These are phyloP conservation scores for Hura crepitans DNA, from an alignment of 441 rosid genomes.

Conservation along the genomic window DNA sequence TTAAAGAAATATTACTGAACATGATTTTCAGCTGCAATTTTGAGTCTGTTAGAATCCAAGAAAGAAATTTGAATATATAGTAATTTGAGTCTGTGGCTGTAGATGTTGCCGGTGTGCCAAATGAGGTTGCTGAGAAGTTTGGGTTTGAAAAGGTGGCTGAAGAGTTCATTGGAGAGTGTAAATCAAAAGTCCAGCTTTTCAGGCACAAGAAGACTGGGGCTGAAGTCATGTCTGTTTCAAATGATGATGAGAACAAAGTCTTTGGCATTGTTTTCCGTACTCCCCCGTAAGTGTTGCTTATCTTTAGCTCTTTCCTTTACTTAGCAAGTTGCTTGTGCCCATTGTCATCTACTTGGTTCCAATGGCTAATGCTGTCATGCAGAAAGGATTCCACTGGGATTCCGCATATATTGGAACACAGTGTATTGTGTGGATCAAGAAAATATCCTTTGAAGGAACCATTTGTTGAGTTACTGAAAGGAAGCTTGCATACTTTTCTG, in stretches of 20 bases:
- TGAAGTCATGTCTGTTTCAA: constrained; percentile 76
- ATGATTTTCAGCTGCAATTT: too few relatives aligned
- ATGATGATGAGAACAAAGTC: constrained; percentile 91
- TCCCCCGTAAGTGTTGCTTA: constrained; percentile 62
- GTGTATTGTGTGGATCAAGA: constrained; percentile 94
- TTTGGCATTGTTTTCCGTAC: constrained; percentile 88
- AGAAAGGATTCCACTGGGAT: constrained; percentile 95
- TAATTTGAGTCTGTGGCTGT: constrained; percentile 19
- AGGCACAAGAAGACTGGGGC: constrained; percentile 84
- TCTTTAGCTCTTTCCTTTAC: constrained; percentile 4
- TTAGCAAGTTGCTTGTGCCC: constrained; percentile 4
- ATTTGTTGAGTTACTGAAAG: constrained; percentile 85
- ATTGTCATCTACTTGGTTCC: constrained; percentile 7
- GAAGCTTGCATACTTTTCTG: constrained; percentile 84
- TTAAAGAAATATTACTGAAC: too few relatives aligned
- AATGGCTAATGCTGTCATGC: constrained; percentile 39
- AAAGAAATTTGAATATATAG: neutral
- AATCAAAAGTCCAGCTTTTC: constrained; percentile 70
- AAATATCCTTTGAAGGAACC: constrained; percentile 97
- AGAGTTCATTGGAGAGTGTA: constrained; percentile 73
- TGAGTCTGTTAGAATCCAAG: too few relatives aligned
- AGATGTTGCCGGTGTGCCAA: constrained; percentile 43
- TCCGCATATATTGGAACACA: constrained; percentile 95
- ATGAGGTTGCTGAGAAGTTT: constrained; percentile 60
- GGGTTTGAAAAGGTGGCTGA: constrained; percentile 79